Evolutionary conservation across 2,329 filamentous ascomycete species (phyloP).

Genomic region (Colletotrichum tanaceti): DNA sequence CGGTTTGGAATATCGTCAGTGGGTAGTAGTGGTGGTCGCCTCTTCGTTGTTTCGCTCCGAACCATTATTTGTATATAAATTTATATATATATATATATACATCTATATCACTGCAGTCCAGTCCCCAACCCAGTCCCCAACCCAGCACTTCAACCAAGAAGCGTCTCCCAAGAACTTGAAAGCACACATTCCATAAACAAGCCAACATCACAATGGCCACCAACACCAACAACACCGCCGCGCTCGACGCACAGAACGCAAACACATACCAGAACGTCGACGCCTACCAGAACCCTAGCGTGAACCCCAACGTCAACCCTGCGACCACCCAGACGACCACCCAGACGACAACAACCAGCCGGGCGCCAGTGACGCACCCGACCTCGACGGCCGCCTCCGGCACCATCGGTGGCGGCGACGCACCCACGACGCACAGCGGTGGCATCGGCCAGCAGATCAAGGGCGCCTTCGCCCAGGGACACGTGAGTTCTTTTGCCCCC

Average conservation of each 20-base stretch:
- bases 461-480: conserved; percentile 38
- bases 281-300: too few species aligned
- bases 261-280: conserved; percentile 7
- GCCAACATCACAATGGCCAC: conserved; percentile 10
- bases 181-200: not conserved
- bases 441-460: conserved; percentile 32
- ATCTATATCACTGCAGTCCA: too few species aligned
- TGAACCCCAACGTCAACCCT: not conserved
- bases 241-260: conserved; percentile 9
- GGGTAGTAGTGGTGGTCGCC: too few species aligned
- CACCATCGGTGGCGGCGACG: conserved; percentile 33
- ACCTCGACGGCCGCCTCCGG: not conserved
- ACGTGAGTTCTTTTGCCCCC: conserved; percentile 14
- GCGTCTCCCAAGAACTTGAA: not conserved
- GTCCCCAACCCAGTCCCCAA: too few species aligned
- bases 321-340: not conserved
- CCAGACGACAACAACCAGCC: not conserved
- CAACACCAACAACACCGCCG: conserved; percentile 32
- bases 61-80: too few species aligned
- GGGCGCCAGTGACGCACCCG: conserved; percentile 1
- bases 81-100: not conserved
- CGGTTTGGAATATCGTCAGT: not conserved
- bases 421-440: conserved; percentile 32
- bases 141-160: not conserved
- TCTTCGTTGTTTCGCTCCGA: not conserved